Percentiles rank a stretch among this genome's conserved stretches.
Evolutionary conservation across 2,329 filamentous ascomycete genomes (phyloP).

Genomic region (Tolypocladium paradoxum): DNA sequence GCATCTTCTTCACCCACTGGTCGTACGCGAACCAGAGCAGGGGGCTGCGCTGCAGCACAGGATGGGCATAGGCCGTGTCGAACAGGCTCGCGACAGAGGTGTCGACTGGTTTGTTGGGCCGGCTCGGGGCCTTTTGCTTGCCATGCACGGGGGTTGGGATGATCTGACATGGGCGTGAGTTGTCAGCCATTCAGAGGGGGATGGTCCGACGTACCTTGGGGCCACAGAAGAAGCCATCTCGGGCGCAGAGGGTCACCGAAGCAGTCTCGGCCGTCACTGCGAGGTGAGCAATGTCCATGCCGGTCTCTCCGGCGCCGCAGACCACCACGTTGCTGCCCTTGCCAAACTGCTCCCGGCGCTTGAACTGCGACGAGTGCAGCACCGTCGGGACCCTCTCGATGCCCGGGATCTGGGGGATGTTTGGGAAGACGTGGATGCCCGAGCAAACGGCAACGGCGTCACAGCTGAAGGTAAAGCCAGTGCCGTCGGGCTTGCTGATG

Average conservation of each 20-base stretch:
- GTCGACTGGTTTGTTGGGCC: constrained; percentile 34
- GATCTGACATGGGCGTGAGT: constrained; percentile 8
- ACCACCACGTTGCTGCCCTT: constrained; percentile 27
- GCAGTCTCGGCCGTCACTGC: constrained; percentile 31
- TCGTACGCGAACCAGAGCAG: constrained; percentile 36
- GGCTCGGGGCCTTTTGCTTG: neutral
- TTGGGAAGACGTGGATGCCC: constrained; percentile 30
- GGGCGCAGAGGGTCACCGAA: constrained; percentile 32
- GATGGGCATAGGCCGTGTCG: constrained; percentile 40
- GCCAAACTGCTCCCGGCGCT: constrained; percentile 30
- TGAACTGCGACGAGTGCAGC: constrained; percentile 32
- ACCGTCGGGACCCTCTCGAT: constrained; percentile 23
- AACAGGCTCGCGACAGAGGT: constrained; percentile 36
- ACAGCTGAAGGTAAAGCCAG: constrained; percentile 19
- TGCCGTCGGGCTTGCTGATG: neutral
- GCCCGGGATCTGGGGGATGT: constrained; percentile 26
- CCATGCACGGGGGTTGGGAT: constrained; percentile 12
- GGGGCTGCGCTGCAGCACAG: constrained; percentile 28
- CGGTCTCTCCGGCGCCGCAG: constrained; percentile 34
- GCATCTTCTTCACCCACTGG: constrained; percentile 30
- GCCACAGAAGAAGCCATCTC: constrained; percentile 33
- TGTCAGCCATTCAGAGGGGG: too few relatives aligned
- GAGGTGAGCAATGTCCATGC: constrained; percentile 32
- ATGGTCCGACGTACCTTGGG: constrained; percentile 23
- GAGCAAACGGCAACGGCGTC: constrained; percentile 36